Evolutionary conservation across 352 stramenopile genomes (phyloP).

Genomic region (Globisporangium paddicum): DNA sequence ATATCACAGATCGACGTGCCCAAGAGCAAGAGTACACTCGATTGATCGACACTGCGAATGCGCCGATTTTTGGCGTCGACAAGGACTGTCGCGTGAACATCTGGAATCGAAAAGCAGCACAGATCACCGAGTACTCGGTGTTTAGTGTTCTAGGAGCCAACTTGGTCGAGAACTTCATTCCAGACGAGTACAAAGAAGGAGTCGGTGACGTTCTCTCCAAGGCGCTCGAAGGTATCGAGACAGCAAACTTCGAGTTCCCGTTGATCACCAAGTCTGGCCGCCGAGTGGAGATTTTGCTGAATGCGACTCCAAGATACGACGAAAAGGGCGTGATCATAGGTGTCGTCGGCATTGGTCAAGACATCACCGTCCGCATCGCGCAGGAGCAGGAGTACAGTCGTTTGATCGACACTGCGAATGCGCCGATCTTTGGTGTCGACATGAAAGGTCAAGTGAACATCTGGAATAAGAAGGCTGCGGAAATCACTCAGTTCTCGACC

Average conservation of each 20-base stretch:
- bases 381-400: too few relatives aligned
- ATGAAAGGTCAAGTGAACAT: conserved; percentile 63
- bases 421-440: conserved; percentile 68
- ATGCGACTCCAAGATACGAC: conserved; percentile 49
- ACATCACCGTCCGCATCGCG: conserved; percentile 60
- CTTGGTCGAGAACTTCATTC: conserved; percentile 77
- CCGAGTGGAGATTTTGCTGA: conserved; percentile 47
- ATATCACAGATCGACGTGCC: too few relatives aligned
- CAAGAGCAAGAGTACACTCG: too few relatives aligned
- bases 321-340: conserved; percentile 51
- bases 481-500: conserved; percentile 82
- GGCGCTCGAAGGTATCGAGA: conserved; percentile 52
- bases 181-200: conserved; percentile 42
- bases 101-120: conserved; percentile 76
- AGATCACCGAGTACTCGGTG: conserved; percentile 73
- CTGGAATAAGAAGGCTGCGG: too few relatives aligned
- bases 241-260: too few relatives aligned
- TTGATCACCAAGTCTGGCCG: too few relatives aligned
- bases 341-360: conserved; percentile 58
- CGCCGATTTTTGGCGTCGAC: conserved; percentile 81
- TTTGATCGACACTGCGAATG: conserved; percentile 50
- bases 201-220: conserved; percentile 50
- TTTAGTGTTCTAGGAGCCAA: conserved; percentile 63
- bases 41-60: conserved; percentile 85
- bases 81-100: conserved; percentile 64